Evolutionary conservation across 75 land plant genomes (phyloP).

Genomic region (Sequoiadendron giganteum): DNA sequence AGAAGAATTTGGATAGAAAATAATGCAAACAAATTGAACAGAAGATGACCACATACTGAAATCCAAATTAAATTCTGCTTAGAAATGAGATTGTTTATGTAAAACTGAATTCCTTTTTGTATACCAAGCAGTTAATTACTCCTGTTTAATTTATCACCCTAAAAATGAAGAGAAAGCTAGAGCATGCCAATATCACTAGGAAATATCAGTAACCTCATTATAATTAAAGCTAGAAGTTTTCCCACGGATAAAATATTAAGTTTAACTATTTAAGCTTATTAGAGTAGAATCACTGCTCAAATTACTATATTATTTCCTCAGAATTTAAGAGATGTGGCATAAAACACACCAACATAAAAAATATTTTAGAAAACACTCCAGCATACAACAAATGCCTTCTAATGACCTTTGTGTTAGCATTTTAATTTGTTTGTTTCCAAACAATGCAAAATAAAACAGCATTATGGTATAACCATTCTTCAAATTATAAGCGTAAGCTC

Average conservation of each 20-base stretch:
- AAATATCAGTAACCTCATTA: neutral
- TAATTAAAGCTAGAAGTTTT: neutral
- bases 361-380: too few relatives aligned
- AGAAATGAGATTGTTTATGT: neutral
- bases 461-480: too few relatives aligned
- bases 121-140: neutral
- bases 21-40: neutral
- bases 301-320: neutral
- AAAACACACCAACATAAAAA: neutral
- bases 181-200: neutral
- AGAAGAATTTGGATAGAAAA: too few relatives aligned
- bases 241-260: neutral
- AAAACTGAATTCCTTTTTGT: neutral
- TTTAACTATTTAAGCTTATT: too few relatives aligned
- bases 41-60: neutral
- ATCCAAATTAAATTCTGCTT: neutral
- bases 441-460: too few relatives aligned
- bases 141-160: neutral
- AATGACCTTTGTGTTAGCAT: too few relatives aligned
- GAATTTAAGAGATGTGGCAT: neutral
- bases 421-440: too few relatives aligned
- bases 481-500: too few relatives aligned
- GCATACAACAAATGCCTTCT: too few relatives aligned
- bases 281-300: neutral
- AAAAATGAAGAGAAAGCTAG: neutral